Conservation (phyloP, 371 early-diverging fungal species). For the Mucor lusitanicus region DNA sequence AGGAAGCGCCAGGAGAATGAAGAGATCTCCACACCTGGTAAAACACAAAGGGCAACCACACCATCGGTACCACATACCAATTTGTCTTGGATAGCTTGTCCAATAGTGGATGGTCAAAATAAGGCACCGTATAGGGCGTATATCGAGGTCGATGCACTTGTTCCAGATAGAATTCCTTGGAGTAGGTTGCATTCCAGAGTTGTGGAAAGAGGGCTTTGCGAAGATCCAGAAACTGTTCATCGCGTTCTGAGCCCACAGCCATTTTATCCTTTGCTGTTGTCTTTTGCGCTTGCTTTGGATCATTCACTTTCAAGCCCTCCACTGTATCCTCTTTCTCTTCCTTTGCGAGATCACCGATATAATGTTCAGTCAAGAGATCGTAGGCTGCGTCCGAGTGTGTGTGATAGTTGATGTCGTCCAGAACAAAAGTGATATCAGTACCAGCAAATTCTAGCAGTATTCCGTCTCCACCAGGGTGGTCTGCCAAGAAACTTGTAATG, state of each 20-base stretch:
- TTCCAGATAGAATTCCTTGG: constrained; percentile 82
- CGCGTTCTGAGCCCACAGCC: constrained; percentile 2
- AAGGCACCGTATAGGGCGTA: constrained; percentile 60
- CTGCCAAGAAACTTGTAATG: constrained; percentile 87
- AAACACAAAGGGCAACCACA: constrained; percentile 83
- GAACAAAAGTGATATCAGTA: constrained; percentile 64
- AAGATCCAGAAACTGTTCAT: constrained; percentile 82
- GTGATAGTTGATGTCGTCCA: constrained; percentile 78
- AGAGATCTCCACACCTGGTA: constrained; percentile 42
- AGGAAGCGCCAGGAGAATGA: background rate
- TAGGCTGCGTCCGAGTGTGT: constrained; percentile 86
- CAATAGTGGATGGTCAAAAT: constrained; percentile 72
- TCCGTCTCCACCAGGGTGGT: constrained; percentile 83
- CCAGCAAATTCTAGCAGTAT: constrained; percentile 79
- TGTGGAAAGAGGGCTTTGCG: constrained; percentile 84
- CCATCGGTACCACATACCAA: constrained; percentile 88
- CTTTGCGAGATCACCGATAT: constrained; percentile 64
- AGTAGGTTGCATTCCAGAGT: constrained; percentile 75
- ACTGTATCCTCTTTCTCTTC: constrained; percentile 14
- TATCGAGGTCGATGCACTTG: constrained; percentile 90
- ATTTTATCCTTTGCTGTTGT: background rate
- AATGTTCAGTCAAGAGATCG: constrained; percentile 79
- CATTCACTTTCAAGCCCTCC: background rate
- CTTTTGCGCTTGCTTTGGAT: background rate
- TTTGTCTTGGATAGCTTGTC: constrained; percentile 87